Base-by-base conservation (phyloP, 495 filamentous ascomycete species). In the Lichenothelia convexa region DNA sequence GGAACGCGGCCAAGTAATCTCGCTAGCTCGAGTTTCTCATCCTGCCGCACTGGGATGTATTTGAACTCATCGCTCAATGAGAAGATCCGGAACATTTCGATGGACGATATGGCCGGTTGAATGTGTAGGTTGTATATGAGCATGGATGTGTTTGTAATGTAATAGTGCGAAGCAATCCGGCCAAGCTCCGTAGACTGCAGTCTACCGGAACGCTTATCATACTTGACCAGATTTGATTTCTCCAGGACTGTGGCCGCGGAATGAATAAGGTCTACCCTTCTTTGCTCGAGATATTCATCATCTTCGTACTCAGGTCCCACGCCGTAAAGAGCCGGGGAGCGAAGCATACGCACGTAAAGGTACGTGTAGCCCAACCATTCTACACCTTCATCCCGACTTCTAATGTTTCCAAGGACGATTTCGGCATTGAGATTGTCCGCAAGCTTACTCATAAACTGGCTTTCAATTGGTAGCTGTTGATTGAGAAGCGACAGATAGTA, bases 281-380 rank as follows among this genome's bases (percentile, higher is more conserved):
- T 95, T 53, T 95, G 91, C 49, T 94, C 91, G 34, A 99, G 56
- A 3, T 80, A 74, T 32, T 79, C 78, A 42, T 99, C 89, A 26
- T 89, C 75, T 43, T 91, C 82, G 43, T 95, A 99, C 47, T 95
- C 89, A 0, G 84, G 72, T 15, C 89, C 89, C 34, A 99, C 91
- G 42, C 85, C 85, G 52, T 99, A 99, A 19, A 99, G 63, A 0
- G 85, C 89, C 31, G 91, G 89, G 1, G 87, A 95, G 11, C 89
- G 76, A 37, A 95, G 68, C 89, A 99, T 99, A 12, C 89, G 80
- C 34, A 99, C 84, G 45, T 91, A 99, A 21, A 99, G 71, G 56
- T 99, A 99, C 0, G 89, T 93, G 53, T 99, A 99, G 5, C 89
- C 91, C 18, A 99, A 72, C 89, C 89, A 99, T 41, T 99, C 85